Conservation (phyloP, 2,329 filamentous ascomycete genomes). For the Madurella mycetomatis region DNA sequence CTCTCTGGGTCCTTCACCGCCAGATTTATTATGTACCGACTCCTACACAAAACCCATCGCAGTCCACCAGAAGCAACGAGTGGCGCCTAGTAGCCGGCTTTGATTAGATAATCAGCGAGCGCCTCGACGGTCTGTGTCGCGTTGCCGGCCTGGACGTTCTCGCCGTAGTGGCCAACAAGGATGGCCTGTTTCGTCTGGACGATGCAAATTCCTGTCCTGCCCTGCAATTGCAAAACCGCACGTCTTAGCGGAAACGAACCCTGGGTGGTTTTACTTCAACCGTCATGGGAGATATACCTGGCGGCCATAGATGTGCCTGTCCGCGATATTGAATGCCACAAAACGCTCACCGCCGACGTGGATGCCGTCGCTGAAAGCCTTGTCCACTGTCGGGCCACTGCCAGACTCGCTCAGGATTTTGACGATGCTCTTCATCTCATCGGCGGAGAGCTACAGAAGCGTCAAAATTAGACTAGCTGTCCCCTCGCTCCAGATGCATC, state of each 20-base stretch:
- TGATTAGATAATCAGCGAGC: constrained; percentile 82
- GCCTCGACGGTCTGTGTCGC: constrained; percentile 74
- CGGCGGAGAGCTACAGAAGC: constrained; percentile 48
- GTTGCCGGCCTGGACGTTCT: constrained; percentile 67
- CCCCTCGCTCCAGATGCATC: background rate
- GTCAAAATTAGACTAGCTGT: background rate
- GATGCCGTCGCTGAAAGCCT: constrained; percentile 68
- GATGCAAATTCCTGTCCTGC: constrained; percentile 74
- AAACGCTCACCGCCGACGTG: constrained; percentile 74
- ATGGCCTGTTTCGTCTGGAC: constrained; percentile 87
- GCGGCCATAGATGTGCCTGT: constrained; percentile 77
- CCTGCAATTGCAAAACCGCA: constrained; percentile 37
- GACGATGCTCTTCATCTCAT: constrained; percentile 56
- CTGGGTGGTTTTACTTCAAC: background rate
- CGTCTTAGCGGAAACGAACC: background rate
- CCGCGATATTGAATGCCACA: constrained; percentile 70
- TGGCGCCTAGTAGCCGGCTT: constrained; percentile 63
- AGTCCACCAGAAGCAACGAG: background rate
- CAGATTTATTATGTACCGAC: constrained; percentile 3
- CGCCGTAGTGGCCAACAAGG: constrained; percentile 81
- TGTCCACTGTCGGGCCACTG: constrained; percentile 49
- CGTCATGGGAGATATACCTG: constrained; percentile 55
- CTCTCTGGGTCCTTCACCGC: background rate
- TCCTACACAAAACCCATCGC: background rate
- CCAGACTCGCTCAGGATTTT: constrained; percentile 40